Conservation (phyloP, 23 red algal genomes). For the Gracilaria gracilis region DNA sequence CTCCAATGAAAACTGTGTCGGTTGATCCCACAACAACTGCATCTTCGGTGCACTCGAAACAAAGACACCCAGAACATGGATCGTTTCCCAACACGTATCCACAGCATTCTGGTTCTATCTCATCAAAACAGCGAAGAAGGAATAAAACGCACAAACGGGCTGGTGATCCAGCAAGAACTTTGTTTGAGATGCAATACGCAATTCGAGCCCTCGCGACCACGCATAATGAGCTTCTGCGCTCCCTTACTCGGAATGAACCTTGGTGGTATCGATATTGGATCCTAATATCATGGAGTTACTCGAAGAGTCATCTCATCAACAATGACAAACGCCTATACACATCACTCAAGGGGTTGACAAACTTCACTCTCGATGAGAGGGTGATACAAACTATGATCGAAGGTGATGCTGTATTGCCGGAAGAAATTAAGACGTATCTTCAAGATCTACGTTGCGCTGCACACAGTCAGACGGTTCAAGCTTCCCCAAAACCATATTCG, state of each 20-base stretch:
- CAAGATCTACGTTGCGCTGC: not conserved
- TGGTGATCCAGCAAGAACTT: not conserved
- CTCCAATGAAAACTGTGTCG: not conserved
- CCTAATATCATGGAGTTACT: conserved; percentile 7
- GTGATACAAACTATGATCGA: not conserved
- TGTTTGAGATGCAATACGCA: conserved; percentile 2
- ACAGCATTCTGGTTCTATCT: not conserved
- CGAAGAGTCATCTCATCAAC: not conserved
- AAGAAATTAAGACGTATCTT: conserved; percentile 11
- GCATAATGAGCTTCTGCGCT: conserved; percentile 8
- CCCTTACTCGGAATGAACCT: conserved; percentile 1
- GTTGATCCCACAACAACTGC: not conserved
- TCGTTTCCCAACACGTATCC: not conserved
- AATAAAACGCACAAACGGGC: not conserved
- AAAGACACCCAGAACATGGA: not conserved
- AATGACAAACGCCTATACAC: not conserved
- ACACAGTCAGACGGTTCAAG: not conserved
- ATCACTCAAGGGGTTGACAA: not conserved
- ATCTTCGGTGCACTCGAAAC: not conserved
- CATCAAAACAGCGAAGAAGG: not conserved
- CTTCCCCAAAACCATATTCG: not conserved
- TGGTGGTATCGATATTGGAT: not conserved
- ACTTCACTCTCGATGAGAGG: not conserved
- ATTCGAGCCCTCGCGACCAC: conserved; percentile 4
- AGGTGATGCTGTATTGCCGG: not conserved